A percentile compares a stretch with the other conserved stretches of the same genome.
These are phyloP conservation scores for Trichosanthes cucumerina DNA, from an alignment of 306 rosid species.

Conservation along the genomic window DNA sequence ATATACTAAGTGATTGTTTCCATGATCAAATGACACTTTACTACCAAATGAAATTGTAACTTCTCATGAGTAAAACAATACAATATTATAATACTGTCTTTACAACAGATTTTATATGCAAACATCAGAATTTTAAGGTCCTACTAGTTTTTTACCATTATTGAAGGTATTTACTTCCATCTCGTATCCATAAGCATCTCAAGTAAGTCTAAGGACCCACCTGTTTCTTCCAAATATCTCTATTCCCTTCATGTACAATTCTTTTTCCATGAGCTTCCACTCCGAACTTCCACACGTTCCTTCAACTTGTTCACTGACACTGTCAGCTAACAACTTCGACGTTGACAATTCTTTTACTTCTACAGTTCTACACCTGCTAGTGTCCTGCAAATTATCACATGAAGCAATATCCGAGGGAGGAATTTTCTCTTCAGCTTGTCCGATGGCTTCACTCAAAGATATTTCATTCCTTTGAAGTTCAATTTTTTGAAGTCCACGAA, in stretches of 20 bases:
- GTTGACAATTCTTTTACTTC: constrained; percentile 27
- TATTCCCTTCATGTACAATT: constrained; percentile 75
- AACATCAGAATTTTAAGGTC: not conserved
- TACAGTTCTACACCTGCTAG: constrained; percentile 22
- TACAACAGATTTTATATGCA: not conserved
- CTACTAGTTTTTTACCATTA: not conserved
- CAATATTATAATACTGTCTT: not conserved
- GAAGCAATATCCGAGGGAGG: constrained; percentile 30
- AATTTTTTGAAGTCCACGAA: constrained; percentile 14
- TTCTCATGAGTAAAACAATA: not conserved
- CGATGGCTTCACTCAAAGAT: constrained; percentile 21
- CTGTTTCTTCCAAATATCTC: constrained; percentile 96
- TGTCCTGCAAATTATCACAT: constrained; percentile 25
- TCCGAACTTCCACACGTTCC: constrained; percentile 28
- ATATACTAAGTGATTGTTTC: not conserved
- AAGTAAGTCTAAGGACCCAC: not conserved
- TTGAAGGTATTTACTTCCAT: not conserved
- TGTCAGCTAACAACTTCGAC: constrained; percentile 23
- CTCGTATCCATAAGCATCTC: constrained; percentile 2
- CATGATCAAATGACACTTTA: not conserved
- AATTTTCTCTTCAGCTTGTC: constrained; percentile 27
- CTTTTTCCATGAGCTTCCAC: constrained; percentile 87
- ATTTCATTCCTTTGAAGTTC: constrained; percentile 18
- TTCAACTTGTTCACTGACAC: constrained; percentile 26
- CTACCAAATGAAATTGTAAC: not conserved